phyloP scores from a whole-genome alignment of 805 yeast species.

The Candida gorgasii region DNA sequence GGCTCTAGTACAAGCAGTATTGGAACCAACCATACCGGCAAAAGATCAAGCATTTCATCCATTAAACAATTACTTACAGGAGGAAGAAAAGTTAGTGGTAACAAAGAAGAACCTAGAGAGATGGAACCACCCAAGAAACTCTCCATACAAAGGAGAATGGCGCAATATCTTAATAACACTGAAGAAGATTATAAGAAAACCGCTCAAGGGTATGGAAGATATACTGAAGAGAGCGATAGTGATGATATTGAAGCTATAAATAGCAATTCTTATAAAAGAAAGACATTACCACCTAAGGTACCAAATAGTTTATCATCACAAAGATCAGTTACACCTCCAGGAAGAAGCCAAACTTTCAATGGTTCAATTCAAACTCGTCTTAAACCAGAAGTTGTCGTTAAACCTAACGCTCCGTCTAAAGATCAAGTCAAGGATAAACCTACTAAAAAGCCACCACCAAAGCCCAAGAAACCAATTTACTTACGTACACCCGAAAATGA shows the following conservation, averaged over 20 bases:
- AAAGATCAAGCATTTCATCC: conserved; percentile 30
- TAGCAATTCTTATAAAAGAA: conserved; percentile 12
- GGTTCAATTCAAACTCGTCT: neutral
- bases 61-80: conserved; percentile 33
- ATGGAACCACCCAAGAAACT: conserved; percentile 21
- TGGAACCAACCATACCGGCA: conserved; percentile 22
- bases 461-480: conserved; percentile 64
- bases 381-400: neutral
- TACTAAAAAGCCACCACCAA: conserved; percentile 52
- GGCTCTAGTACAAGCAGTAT: conserved; percentile 24
- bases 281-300: conserved; percentile 35
- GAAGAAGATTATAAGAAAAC: conserved; percentile 53
- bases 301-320: conserved; percentile 31
- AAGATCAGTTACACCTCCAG: conserved; percentile 8
- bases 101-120: conserved; percentile 5
- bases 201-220: conserved; percentile 82
- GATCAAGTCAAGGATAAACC: neutral
- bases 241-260: conserved; percentile 38
- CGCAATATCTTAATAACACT: conserved; percentile 41
- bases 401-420: neutral
- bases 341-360: neutral
- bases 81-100: conserved; percentile 19
- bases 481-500: conserved; percentile 38
- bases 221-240: conserved; percentile 43
- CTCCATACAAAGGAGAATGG: conserved; percentile 58